These are phyloP conservation scores for Stachybotrys elegans DNA, from an alignment of 2,329 filamentous ascomycete genomes.

Conservation along the genomic window DNA sequence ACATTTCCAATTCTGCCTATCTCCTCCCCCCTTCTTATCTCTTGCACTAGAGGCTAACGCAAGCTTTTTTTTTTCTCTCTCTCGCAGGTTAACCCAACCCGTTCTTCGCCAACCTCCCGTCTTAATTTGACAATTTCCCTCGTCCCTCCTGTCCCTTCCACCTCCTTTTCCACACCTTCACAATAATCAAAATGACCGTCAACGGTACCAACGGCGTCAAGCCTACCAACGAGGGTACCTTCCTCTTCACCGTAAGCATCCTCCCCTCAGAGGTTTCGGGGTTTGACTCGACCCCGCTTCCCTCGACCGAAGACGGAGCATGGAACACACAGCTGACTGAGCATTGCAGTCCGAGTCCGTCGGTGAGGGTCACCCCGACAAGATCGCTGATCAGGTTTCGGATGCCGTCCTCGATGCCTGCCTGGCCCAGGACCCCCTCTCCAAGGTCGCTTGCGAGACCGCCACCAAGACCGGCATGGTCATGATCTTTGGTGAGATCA, in stretches of 20 bases:
- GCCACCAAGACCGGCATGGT: slow-evolving; percentile 99
- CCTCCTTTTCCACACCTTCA: slow-evolving; percentile 11
- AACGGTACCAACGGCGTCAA: slow-evolving; percentile 44
- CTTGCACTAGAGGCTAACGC: too few species aligned
- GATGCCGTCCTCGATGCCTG: slow-evolving; percentile 99
- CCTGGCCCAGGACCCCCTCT: slow-evolving; percentile 87
- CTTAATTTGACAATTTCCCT: too few species aligned
- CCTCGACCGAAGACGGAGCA: neutral
- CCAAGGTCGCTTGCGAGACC: slow-evolving; percentile 98
- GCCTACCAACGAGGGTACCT: slow-evolving; percentile 61
- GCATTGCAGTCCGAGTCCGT: slow-evolving; percentile 78
- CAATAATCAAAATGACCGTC: slow-evolving; percentile 50
- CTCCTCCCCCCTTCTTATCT: too few species aligned
- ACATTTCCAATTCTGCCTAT: too few species aligned
- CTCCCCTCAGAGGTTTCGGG: slow-evolving; percentile 1
- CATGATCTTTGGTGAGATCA: slow-evolving; percentile 99
- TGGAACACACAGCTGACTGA: neutral
- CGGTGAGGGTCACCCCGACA: slow-evolving; percentile 88
- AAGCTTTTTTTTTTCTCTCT: slow-evolving; percentile 7
- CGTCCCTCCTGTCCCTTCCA: slow-evolving; percentile 16
- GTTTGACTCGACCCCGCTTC: slow-evolving; percentile 6
- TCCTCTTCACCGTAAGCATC: slow-evolving; percentile 70
- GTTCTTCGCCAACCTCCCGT: too few species aligned
- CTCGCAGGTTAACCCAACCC: slow-evolving; percentile 14
- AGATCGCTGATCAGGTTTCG: slow-evolving; percentile 97